A percentile compares a stretch with the other conserved stretches of the same genome.
Evolutionary conservation across 441 rosid genomes (phyloP).

Genomic region (Caryocar brasiliense): DNA sequence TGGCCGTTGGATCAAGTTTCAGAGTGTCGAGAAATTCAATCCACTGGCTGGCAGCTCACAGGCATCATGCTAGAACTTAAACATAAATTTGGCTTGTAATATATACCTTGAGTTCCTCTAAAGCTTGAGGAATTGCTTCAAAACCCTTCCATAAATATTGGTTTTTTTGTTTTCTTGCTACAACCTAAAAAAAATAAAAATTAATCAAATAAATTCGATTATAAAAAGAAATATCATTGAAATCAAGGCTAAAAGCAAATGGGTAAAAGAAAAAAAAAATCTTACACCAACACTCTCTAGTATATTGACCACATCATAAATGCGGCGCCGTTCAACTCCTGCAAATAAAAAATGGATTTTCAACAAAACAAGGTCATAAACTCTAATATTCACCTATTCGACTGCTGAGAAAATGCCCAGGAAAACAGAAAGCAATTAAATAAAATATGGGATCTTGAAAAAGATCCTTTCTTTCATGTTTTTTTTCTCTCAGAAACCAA

Average conservation of each 20-base stretch:
- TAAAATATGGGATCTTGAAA: too few relatives aligned
- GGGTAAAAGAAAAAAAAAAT: background rate
- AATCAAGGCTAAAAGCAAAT: background rate
- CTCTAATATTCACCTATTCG: background rate
- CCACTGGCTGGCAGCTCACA: too few relatives aligned
- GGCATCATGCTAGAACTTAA: too few relatives aligned
- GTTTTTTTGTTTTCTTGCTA: conserved; percentile 66
- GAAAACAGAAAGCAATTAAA: too few relatives aligned
- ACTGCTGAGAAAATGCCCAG: background rate
- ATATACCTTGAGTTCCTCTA: conserved; percentile 44
- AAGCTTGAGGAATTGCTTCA: conserved; percentile 51
- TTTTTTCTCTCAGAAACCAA: too few relatives aligned
- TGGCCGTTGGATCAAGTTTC: too few relatives aligned
- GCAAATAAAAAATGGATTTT: conserved; percentile 7
- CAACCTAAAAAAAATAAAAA: conserved; percentile 35
- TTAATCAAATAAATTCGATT: background rate
- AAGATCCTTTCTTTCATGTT: too few relatives aligned
- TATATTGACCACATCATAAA: conserved; percentile 85
- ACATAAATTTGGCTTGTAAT: background rate
- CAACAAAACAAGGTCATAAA: background rate
- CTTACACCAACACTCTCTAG: conserved; percentile 87
- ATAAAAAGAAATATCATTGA: background rate
- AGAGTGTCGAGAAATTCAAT: too few relatives aligned
- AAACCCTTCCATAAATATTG: conserved; percentile 78
- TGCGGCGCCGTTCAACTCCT: conserved; percentile 89